Base-by-base conservation (phyloP, 2,329 filamentous ascomycete species). In the Pseudophaeomoniella oleicola region DNA sequence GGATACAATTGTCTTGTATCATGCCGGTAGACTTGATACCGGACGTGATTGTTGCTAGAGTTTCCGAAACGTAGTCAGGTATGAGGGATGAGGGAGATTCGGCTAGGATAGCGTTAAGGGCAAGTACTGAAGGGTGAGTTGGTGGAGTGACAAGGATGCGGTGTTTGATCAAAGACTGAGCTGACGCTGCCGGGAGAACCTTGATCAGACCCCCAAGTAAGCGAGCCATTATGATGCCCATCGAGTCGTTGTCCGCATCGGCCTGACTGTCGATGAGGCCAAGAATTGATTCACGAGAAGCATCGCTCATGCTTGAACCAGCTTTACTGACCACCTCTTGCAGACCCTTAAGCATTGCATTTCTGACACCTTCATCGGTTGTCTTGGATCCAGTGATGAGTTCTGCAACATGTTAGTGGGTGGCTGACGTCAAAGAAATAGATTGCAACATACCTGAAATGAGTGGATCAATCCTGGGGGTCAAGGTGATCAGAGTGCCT, bases 251-350 rank as follows among this genome's bases (percentile, higher is more conserved):
- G 32, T 70, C 70, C 45, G 83, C 81, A 41, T 84, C 81, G 3
- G 71, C 64, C 42, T 94, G 86, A 46, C 77, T 77, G 55, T 96
- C 90, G 50, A 98, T 94, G 34, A 98, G 67, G 31, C 75, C 72
- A 34, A 98, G 66, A 16, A 98, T 85, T n/a, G 87, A 78, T 41
- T 77, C 72, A 38, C 87, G 78, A 34, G 88, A 94, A 15, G 78
- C 65, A 50, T 96, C 90, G 49, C 83, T 87, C 90, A 98, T 98
- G 59, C 88, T 94, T 39, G 71, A 70, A 37, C 90, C 90, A 13
- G 87, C 88, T 60, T 94, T 94, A 66, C 84, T 88, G 42, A 98
- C 80, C 18, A 98, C 90, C 53, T 96, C 88, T 53, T 92, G 94
- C 32, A 98, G 63, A 3, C 90, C 90, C 65, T 92, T 94, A 50